Base-by-base conservation (phyloP, 1,139 yeast genomes). In the Yamadazyma songkhlaensis region DNA sequence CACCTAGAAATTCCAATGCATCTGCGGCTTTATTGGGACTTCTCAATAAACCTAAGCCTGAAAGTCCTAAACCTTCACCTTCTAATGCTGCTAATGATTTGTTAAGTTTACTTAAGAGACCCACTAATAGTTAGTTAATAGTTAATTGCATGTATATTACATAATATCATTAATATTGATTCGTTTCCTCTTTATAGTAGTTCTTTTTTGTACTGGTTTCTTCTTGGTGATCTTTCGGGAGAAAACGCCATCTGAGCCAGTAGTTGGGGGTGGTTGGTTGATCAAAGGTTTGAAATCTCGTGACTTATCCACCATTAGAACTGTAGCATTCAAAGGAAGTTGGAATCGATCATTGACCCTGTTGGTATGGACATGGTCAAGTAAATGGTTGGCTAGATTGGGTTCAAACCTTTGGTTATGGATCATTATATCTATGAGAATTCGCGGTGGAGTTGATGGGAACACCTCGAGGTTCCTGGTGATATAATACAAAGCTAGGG, bases 401-500 rank as follows among this genome's bases (percentile, higher is more conserved):
- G 28, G 29, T 8, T 11, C 33, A 20, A 39, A 43, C 4, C 25
- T 31, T 22, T 32, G 33, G 9, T 40, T 34, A 17, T 49, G 51
- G 26, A 59, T 24, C 56, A 56, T 48, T 9, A 61, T 32, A 40
- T 62, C 67, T 4, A 55, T 23, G 6, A 43, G 37, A 6, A 56
- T 32, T 11, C 3, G 27, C 24, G 7, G 22, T 23, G 7, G 28
- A 9, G 12, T 15, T 9, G 10, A 7, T 11, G 44, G 42, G 3
- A 41, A 23, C 20, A 17, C 9, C 1, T 29, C 30, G 6, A n/a
- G n/a, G 34, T 40, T 23, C 29, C 46, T 45, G 28, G 38, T 37
- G 9, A 61, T 38, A 20, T 50, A 48, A 35, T 49, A 51, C 25
- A 57, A 48, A 34, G 60, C 62, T 32, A 62, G 47, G 0, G 57